These are phyloP conservation scores for Trifolium dubium DNA, from an alignment of 306 rosid genomes.

Conservation along the genomic window DNA sequence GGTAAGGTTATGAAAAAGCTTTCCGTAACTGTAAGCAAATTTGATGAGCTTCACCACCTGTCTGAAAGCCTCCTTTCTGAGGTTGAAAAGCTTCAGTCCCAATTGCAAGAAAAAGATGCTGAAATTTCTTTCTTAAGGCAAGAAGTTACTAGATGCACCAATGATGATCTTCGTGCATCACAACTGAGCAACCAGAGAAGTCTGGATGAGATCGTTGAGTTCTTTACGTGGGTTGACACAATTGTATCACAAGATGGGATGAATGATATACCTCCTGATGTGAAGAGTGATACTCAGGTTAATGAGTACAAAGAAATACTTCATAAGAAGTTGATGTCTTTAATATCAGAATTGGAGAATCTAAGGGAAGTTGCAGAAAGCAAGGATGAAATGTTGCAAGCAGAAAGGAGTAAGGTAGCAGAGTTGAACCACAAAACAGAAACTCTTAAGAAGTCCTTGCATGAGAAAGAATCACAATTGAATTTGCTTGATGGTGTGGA, in stretches of 20 bases:
- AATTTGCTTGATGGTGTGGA: conserved; percentile 82
- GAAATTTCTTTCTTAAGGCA: conserved; percentile 97
- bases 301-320: conserved; percentile 71
- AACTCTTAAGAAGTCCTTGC: conserved; percentile 70
- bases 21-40: conserved; percentile 78
- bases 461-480: conserved; percentile 67
- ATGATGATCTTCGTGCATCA: conserved; percentile 85
- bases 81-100: conserved; percentile 91
- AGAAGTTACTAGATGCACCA: conserved; percentile 94
- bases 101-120: conserved; percentile 88
- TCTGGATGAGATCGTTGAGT: conserved; percentile 68
- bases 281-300: conserved; percentile 52
- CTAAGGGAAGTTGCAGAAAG: conserved; percentile 60
- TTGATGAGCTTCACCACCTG: conserved; percentile 93
- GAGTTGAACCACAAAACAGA: conserved; percentile 67
- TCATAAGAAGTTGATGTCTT: conserved; percentile 61
- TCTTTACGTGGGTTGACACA: conserved; percentile 73
- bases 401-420: conserved; percentile 73
- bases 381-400: conserved; percentile 74
- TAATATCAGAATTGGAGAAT: conserved; percentile 70
- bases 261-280: conserved; percentile 51
- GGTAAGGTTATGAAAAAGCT: conserved; percentile 85
- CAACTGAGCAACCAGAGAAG: conserved; percentile 67
- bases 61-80: conserved; percentile 87
- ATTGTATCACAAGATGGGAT: conserved; percentile 60